Base-by-base conservation (phyloP, 768 basidiomycete genomes). In the Phallus indusiatus region DNA sequence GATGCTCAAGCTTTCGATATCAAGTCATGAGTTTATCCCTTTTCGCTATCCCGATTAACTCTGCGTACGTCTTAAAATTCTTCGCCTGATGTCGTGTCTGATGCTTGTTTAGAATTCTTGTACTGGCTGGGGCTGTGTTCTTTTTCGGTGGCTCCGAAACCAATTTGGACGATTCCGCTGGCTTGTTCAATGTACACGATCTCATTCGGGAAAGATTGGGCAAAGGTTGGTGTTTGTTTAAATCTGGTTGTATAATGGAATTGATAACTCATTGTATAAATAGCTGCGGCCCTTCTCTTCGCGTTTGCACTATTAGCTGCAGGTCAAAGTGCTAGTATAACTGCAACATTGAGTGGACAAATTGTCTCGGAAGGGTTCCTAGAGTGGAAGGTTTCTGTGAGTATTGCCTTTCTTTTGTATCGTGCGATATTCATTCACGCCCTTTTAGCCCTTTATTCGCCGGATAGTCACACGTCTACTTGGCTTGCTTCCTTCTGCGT, bases 401-500 rank as follows among this genome's bases (percentile, higher is more conserved):
- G 57, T 20, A 18, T 65, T 54, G 2, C 22, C 10, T 18, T 46
- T 60, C 16, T 9, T 34, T 36, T 73, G n/a, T 5, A 10, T 6
- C 35, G 12, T 42, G 20, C 24, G 36, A 17, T 17, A 50, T 21
- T 48, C 16, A 57, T 33, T 24, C 5, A 14, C 35, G n/a, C 17
- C 20, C 20, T 28, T 52, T 6, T 55, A 90, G 88, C 84, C 89
- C 42, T 72, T 84, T 35, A 65, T 90, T 36, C 84, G 94, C 6
- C 84, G 94, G n/a, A 72, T 94, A 2, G 62, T 90, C 54, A 97
- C 94, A 1, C 84, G 94, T 8, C 70, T 86, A 5, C 73, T 97
- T 28, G 85, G 89, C 3, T 72, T 80, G 53, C 65, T 80, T 24
- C 80, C 79, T 2, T 70, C 75, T 14, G 67, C 75, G 28, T 67